Evolutionary conservation across 2,329 filamentous ascomycete species (phyloP), one percentile per base, ranked within the genome.

Genomic region (Albophoma yamanashiensis): DNA sequence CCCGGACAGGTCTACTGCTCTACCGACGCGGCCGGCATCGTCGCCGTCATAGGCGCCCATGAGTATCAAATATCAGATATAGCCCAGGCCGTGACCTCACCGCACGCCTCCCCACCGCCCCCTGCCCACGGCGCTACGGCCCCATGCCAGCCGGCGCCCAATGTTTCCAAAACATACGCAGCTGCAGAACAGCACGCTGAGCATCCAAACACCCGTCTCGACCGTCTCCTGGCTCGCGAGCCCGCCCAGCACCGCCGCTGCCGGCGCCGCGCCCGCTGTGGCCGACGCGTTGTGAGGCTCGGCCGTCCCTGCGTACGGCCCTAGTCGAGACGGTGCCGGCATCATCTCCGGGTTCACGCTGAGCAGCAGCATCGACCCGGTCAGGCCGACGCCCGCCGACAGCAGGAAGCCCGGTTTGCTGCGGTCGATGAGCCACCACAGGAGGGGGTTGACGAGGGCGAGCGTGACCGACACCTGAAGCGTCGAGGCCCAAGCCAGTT

Each of bases 91-190:
- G 5, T 8, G 8, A 20, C 20, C 31, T 69, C 58, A 75, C 64
- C 75, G 71, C 56, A 77, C 66, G n/a, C 74, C 76, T 40, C 72
- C 77, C 78, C 77, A 80, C 50, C 81, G 69, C 3, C 77, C 77
- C 61, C 74, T 75, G n/a, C 68, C 72, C 1, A 68, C 71, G 1
- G 73, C 72, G n/a, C 56, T 27, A 25, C 52, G 58, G 22, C 59
- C 62, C 64, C 84, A 74, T n/a, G 87, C 86, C 64, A 97, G 75
- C 63, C 90, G 82, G 63, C 94, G 81, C 15, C 94, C 94, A 69
- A 99, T 91, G 70, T 96, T 97, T 14, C 94, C 94, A 78, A 99
- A 97, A 74, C 92, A 97, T 12, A 97, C 85, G 66, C 91, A 92
- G 69, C 91, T 95, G 75, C 94, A 97, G 71, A 97, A 99, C 57